Percentiles rank a stretch among this genome's conserved stretches.
Conservation (phyloP, 1,284 basidiomycete genomes). For the Earliella scabrosa region DNA sequence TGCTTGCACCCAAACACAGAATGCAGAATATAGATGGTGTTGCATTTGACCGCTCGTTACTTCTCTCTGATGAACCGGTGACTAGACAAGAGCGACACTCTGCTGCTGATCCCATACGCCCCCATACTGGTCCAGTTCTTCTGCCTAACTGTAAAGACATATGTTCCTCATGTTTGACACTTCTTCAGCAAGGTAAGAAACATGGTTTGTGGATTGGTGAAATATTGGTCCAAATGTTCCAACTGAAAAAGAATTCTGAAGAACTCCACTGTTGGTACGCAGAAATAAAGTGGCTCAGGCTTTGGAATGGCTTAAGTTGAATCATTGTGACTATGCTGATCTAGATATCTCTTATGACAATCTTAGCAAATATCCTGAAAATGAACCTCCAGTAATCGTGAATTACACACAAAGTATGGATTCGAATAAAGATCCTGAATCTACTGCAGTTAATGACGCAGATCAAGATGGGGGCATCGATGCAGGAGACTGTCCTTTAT, state of each 20-base stretch:
- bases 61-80: no score
- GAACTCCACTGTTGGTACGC: neutral
- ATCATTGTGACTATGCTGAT: conserved; percentile 40
- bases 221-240: neutral
- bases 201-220: no score
- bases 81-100: no score
- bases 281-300: neutral
- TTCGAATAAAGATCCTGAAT: conserved; percentile 21
- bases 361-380: conserved; percentile 35
- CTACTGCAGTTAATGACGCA: neutral
- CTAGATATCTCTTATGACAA: conserved; percentile 39
- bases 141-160: no score
- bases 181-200: no score
- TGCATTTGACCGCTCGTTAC: no score
- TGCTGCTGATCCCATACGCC: no score
- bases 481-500: conserved; percentile 39
- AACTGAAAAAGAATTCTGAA: neutral
- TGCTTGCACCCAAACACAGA: no score
- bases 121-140: no score
- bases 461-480: conserved; percentile 33
- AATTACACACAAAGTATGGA: conserved; percentile 27
- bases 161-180: no score
- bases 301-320: neutral
- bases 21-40: no score
- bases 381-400: conserved; percentile 36